Percentiles rank a stretch among this genome's conserved stretches.
These are phyloP conservation scores for Knoxia roxburghii DNA, from an alignment of 257 asterid species.

Conservation along the genomic window DNA sequence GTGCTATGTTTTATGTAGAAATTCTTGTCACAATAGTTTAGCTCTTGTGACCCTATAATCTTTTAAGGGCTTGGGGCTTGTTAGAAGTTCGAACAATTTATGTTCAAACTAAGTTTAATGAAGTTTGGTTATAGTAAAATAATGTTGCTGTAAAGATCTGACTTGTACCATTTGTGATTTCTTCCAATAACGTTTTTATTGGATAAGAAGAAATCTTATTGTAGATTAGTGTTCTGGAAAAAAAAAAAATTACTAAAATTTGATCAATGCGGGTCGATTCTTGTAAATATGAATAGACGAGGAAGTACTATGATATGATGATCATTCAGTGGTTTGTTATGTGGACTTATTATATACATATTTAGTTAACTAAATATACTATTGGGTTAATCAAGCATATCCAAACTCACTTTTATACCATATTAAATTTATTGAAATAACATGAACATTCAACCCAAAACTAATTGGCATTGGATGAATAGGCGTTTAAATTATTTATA, in stretches of 20 bases:
- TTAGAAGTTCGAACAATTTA: not conserved
- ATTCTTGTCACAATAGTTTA: not conserved
- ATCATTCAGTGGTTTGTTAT: too few species aligned
- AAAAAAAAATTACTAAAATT: not conserved
- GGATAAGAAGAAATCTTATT: not conserved
- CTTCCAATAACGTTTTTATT: not conserved
- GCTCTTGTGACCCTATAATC: not conserved
- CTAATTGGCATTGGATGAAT: too few species aligned
- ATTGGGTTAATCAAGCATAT: too few species aligned
- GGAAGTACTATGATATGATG: too few species aligned
- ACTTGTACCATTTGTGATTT: not conserved
- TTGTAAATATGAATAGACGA: too few species aligned
- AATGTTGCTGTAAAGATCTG: not conserved
- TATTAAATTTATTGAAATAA: too few species aligned
- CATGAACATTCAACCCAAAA: too few species aligned
- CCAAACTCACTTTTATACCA: too few species aligned
- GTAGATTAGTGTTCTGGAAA: not conserved
- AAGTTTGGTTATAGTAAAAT: not conserved
- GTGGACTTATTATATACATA: too few species aligned
- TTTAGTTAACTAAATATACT: too few species aligned
- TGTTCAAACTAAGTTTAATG: not conserved
- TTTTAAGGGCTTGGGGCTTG: not conserved
- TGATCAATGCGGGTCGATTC: too few species aligned
- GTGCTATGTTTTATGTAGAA: slow-evolving; percentile 24
- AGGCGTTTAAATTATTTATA: too few species aligned